A percentile compares a stretch with the other conserved stretches of the same genome.
Evolutionary conservation across 2,329 filamentous ascomycete species (phyloP).

Genomic region (Rhytidhysteron rufulum): DNA sequence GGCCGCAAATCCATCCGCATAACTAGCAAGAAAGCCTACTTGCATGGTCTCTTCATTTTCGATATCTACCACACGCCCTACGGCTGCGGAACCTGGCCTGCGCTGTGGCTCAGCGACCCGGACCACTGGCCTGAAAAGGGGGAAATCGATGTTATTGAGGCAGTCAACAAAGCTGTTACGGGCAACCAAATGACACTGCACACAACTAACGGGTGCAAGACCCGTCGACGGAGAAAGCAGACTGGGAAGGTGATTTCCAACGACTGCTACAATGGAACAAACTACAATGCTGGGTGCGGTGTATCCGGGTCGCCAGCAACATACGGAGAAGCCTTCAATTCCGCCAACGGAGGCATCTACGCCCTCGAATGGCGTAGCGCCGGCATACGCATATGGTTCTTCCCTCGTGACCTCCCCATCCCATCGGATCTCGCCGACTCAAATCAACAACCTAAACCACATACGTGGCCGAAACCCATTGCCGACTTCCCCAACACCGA

Average conservation of each 20-base stretch:
- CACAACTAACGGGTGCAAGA: conserved; percentile 16
- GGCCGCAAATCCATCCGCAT: conserved; percentile 22
- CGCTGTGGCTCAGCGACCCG: conserved; percentile 25
- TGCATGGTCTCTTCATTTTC: conserved; percentile 23
- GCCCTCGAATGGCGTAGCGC: conserved; percentile 30
- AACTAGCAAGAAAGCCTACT: conserved; percentile 20
- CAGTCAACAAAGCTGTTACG: conserved; percentile 16
- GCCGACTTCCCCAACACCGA: conserved; percentile 33
- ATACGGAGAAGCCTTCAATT: conserved; percentile 23
- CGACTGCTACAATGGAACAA: conserved; percentile 34
- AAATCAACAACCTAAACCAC: conserved; percentile 11
- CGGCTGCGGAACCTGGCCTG: conserved; percentile 21
- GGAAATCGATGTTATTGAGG: conserved; percentile 28
- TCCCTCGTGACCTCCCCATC: conserved; percentile 16
- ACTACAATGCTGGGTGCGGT: conserved; percentile 27
- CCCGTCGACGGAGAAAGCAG: conserved; percentile 28
- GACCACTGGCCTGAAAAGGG: conserved; percentile 23
- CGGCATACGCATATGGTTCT: conserved; percentile 41
- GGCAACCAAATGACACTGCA: conserved; percentile 27
- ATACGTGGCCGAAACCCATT: conserved; percentile 16
- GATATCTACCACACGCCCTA: conserved; percentile 24
- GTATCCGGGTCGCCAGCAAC: conserved; percentile 18
- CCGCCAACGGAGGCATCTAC: conserved; percentile 31
- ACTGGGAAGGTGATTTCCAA: conserved; percentile 42
- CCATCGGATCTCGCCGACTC: conserved; percentile 10